phyloP scores from a whole-genome alignment of 2,329 filamentous ascomycete species.

The Aspergillus hortae region DNA sequence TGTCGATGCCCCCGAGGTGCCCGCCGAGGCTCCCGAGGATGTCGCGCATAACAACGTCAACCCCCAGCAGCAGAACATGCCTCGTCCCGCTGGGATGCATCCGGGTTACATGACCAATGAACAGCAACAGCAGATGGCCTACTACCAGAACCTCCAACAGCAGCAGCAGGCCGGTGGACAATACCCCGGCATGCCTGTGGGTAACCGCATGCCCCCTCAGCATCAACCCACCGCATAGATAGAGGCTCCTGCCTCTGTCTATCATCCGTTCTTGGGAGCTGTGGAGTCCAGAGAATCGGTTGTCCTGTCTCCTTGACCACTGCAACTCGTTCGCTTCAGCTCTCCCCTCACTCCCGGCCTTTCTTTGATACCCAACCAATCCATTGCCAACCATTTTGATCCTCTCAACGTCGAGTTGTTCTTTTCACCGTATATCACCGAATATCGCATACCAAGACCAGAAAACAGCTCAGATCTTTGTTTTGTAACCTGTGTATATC shows the following conservation, averaged over 20 bases:
- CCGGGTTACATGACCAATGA: conserved; percentile 66
- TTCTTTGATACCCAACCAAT: conserved; percentile 37
- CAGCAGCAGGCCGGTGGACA: conserved; percentile 64
- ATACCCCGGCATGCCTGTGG: conserved; percentile 71
- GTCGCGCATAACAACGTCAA: conserved; percentile 72
- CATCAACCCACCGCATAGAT: conserved; percentile 71
- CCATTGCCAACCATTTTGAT: conserved; percentile 21
- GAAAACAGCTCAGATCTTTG: conserved; percentile 5
- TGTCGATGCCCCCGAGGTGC: conserved; percentile 67
- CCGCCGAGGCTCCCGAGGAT: conserved; percentile 87
- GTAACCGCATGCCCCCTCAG: conserved; percentile 75
- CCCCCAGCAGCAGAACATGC: conserved; percentile 64
- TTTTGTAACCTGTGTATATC: conserved; percentile 20
- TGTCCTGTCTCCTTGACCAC: conserved; percentile 23
- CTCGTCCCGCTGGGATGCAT: conserved; percentile 63
- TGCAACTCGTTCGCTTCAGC: conserved; percentile 13
- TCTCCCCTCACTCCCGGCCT: conserved; percentile 24
- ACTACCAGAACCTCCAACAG: conserved; percentile 77
- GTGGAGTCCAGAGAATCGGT: conserved; percentile 23
- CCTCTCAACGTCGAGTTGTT: conserved; percentile 7
- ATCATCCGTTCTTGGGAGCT: conserved; percentile 17
- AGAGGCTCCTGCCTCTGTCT: conserved; percentile 9
- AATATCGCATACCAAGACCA: conserved; percentile 7
- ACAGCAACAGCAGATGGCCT: conserved; percentile 72
- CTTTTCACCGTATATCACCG: conserved; percentile 16